A percentile compares a stretch with the other conserved stretches of the same genome.
phyloP scores from a whole-genome alignment of 148 eudicot species.

The Fallopia convolvulus region DNA sequence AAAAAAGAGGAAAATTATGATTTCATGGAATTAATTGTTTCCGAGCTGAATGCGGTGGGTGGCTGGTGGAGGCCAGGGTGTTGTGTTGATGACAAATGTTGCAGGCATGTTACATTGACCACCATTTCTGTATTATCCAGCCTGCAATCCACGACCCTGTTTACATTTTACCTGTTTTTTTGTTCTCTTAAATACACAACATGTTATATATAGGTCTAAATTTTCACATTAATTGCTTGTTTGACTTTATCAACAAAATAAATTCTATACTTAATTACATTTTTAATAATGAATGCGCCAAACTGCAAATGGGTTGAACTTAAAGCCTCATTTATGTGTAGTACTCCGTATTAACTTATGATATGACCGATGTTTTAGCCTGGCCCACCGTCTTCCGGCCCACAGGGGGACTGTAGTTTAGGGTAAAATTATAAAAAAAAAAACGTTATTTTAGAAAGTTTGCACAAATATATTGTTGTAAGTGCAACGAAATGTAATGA shows the following conservation, averaged over 20 bases:
- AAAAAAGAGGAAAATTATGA: neutral
- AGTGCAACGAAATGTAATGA: too few species aligned
- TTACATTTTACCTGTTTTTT: neutral
- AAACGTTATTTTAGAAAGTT: too few species aligned
- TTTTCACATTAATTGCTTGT: neutral
- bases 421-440: too few species aligned
- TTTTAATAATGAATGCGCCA: neutral
- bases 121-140: neutral
- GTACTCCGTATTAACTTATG: too few species aligned
- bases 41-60: constrained; percentile 5
- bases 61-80: constrained; percentile 6
- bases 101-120: constrained; percentile 1
- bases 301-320: neutral
- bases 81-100: constrained; percentile 6
- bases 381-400: neutral
- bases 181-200: neutral
- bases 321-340: too few species aligned
- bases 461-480: too few species aligned
- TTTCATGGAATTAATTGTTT: neutral
- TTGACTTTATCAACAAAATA: constrained; percentile 3
- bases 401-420: too few species aligned
- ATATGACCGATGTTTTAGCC: neutral
- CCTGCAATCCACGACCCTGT: neutral
- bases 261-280: too few species aligned
- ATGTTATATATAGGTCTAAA: neutral